Base-by-base conservation (phyloP, 306 rosid genomes). In the Luffa acutangula region DNA sequence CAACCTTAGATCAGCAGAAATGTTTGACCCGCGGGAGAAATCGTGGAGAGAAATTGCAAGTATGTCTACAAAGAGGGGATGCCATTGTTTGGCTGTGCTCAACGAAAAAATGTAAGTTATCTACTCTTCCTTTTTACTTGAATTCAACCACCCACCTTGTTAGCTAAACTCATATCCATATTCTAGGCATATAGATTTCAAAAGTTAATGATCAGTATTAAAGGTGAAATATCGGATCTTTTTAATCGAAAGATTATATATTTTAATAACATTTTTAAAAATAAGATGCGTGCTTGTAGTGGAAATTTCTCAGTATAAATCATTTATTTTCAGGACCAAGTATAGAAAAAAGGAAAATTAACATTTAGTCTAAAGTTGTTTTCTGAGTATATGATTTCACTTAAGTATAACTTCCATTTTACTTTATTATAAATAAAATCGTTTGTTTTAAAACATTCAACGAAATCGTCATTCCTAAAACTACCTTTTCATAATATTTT, bases 61-160 rank as follows among this genome's bases (percentile, higher is more conserved):
- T 46, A 83, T 87, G 88, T 79, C 83, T 63, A 81, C 80, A 13
- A 80, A 9, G 76, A 79, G 87, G 82, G 85, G 75, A 12, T 57
- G 84, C 63, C 90, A 81, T 82, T 83, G 84, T 25, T 78, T 87
- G 70, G 49, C 78, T 8, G 80, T 82, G 25, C 80, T 83, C 11
- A 78, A 81, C 12, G 88, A 81, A 69, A 83, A 87, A 65, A 33
- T 85, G 90, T 87, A 79, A 73, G 90, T 83, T 48, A 5, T 54
- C 13, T 25, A 25, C 14, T 9, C 15, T 52, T 25, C 34, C 8
- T 20, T 41, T 66, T 57, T 36, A 39, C 10, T 62, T 15, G 31
- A 25, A 25, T 25, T 25, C 31, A 25, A 25, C 31, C 56, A 63
- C 7, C 67, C 4, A 9, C 41, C 14, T 60, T 31, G 6, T 60